Evolutionary conservation across 139 green algal species (phyloP).

Genomic region (Nannochloris sp.): DNA sequence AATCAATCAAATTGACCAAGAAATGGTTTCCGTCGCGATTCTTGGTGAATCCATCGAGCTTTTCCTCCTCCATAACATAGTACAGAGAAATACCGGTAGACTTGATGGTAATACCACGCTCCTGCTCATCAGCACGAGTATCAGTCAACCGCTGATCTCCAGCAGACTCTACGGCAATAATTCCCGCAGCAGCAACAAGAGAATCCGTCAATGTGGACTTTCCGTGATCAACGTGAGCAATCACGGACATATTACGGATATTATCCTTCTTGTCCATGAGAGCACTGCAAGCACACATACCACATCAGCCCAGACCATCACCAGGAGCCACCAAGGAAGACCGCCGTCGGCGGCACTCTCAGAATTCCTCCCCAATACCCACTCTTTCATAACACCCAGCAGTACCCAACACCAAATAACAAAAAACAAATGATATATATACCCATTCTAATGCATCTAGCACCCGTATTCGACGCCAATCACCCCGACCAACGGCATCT

Average conservation of each 20-base stretch:
- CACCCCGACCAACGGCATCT: too few relatives aligned
- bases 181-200: constrained; percentile 96
- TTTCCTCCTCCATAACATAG: constrained; percentile 82
- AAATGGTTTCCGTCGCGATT: constrained; percentile 82
- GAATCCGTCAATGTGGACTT: constrained; percentile 97
- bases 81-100: constrained; percentile 98
- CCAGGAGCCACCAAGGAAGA: background rate
- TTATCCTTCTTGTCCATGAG: constrained; percentile 90
- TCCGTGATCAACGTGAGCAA: constrained; percentile 88
- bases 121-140: constrained; percentile 95
- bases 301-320: background rate
- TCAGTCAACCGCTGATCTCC: constrained; percentile 88
- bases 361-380: background rate
- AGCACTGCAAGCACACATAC: constrained; percentile 10
- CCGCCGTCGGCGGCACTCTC: background rate
- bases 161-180: constrained; percentile 93
- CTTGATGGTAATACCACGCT: constrained; percentile 99
- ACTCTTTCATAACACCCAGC: background rate
- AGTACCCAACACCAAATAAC: background rate
- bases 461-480: too few relatives aligned
- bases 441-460: too few relatives aligned
- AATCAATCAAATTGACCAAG: constrained; percentile 99
- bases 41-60: constrained; percentile 67
- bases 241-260: constrained; percentile 85
- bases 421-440: too few relatives aligned